phyloP scores from a whole-genome alignment of 371 early-diverging fungal species.

The Entomophthora muscae region DNA sequence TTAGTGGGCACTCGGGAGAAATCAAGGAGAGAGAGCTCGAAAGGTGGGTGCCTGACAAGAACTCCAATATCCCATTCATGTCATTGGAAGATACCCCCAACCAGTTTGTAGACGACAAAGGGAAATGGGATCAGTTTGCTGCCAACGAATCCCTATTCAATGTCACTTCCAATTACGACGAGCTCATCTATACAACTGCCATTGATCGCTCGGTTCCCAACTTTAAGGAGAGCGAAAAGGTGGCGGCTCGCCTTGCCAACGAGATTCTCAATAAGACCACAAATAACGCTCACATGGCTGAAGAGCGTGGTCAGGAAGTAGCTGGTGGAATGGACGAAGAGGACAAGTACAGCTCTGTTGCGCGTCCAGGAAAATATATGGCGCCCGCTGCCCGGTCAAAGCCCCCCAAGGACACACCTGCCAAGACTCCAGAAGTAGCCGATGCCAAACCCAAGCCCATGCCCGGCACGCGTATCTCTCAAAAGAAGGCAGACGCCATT shows the following conservation, averaged over 20 bases:
- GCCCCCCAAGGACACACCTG: not conserved
- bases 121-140: slow-evolving; percentile 96
- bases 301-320: slow-evolving; percentile 69
- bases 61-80: slow-evolving; percentile 14
- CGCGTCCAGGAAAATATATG: slow-evolving; percentile 12
- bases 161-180: slow-evolving; percentile 86
- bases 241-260: slow-evolving; percentile 74
- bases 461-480: slow-evolving; percentile 2
- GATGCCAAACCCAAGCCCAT: not conserved
- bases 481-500: slow-evolving; percentile 7
- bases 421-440: slow-evolving; percentile 9
- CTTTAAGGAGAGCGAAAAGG: slow-evolving; percentile 72
- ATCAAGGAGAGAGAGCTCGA: slow-evolving; percentile 63
- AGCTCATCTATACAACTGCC: slow-evolving; percentile 87
- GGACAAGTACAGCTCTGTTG: slow-evolving; percentile 64
- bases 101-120: not conserved
- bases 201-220: slow-evolving; percentile 73
- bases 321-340: slow-evolving; percentile 75
- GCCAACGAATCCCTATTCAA: slow-evolving; percentile 90
- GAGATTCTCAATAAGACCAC: slow-evolving; percentile 74
- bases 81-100: slow-evolving; percentile 10
- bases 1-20: slow-evolving; percentile 43
- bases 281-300: slow-evolving; percentile 72
- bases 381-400: slow-evolving; percentile 2
- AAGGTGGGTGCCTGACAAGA: slow-evolving; percentile 64